These are phyloP conservation scores for Trebouxia sp. DNA, from an alignment of 139 green algal species.

Conservation along the genomic window DNA sequence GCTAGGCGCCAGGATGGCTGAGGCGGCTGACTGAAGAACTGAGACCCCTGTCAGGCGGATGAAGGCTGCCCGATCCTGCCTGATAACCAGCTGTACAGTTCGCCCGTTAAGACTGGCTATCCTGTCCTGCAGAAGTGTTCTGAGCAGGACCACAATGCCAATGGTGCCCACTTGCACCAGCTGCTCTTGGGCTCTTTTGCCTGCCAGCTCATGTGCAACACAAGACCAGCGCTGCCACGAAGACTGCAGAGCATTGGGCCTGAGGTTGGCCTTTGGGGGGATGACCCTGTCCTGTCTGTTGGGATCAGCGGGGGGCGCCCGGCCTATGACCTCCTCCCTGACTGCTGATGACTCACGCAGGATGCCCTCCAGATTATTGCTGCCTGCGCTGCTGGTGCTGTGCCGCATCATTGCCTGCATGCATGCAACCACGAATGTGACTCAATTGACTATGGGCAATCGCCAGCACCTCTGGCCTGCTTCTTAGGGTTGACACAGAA, in stretches of 20 bases:
- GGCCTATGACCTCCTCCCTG: constrained; percentile 27
- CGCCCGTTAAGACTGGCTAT: constrained; percentile 73
- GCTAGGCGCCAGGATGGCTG: constrained; percentile 67
- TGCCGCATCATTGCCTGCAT: constrained; percentile 10
- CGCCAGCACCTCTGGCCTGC: too few species aligned
- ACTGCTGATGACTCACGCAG: background rate
- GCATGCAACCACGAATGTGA: too few species aligned
- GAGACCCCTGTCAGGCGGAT: constrained; percentile 53
- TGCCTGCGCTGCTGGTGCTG: constrained; percentile 12
- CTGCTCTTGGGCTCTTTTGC: constrained; percentile 7
- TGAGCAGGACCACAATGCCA: constrained; percentile 52
- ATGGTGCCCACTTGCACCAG: constrained; percentile 28
- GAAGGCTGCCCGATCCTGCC: constrained; percentile 61
- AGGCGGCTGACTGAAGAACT: constrained; percentile 59
- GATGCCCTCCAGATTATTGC: background rate
- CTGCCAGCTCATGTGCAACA: constrained; percentile 45
- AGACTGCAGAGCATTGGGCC: background rate
- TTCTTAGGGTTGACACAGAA: too few species aligned
- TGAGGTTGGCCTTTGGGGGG: constrained; percentile 12
- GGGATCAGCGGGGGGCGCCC: constrained; percentile 4
- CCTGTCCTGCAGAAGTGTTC: constrained; percentile 68
- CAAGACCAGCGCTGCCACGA: constrained; percentile 28
- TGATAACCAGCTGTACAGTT: constrained; percentile 71
- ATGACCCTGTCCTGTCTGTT: background rate
- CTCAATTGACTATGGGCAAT: too few species aligned